Evolutionary conservation across 2,329 filamentous ascomycete genomes (phyloP).

Genomic region (Pezicula rhizophila): DNA sequence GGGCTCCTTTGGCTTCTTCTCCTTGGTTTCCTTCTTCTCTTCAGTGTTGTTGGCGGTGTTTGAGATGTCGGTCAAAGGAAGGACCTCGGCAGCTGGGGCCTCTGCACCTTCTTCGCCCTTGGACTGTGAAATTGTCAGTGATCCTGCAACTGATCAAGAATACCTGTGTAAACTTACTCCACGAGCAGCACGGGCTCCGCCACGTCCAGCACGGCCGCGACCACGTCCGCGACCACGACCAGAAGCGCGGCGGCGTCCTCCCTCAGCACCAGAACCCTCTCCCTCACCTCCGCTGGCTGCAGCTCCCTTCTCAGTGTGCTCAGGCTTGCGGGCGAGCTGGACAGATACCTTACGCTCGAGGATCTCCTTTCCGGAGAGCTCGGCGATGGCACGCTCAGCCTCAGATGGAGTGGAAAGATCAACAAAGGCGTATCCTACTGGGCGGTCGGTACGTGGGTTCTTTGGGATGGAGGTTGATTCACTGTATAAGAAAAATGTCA

Average conservation of each 20-base stretch:
- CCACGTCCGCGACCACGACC: slow-evolving; percentile 63
- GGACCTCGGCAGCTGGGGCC: slow-evolving; percentile 45
- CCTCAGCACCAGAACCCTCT: slow-evolving; percentile 53
- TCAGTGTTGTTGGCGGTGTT: slow-evolving; percentile 49
- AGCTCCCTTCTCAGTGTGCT: slow-evolving; percentile 59
- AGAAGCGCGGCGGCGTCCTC: slow-evolving; percentile 54
- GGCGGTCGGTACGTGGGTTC: slow-evolving; percentile 97
- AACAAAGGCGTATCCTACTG: slow-evolving; percentile 98
- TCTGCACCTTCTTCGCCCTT: slow-evolving; percentile 34
- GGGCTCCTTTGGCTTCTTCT: slow-evolving; percentile 28
- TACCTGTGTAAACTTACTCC: slow-evolving; percentile 46
- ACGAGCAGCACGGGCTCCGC: slow-evolving; percentile 51
- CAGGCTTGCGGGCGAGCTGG: slow-evolving; percentile 95
- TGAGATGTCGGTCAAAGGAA: slow-evolving; percentile 57
- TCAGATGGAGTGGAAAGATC: slow-evolving; percentile 92
- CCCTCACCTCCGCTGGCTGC: slow-evolving; percentile 68
- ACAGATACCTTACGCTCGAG: slow-evolving; percentile 98
- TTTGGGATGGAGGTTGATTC: slow-evolving; percentile 99
- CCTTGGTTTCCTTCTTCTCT: slow-evolving; percentile 36
- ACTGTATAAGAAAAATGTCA: slow-evolving; percentile 45
- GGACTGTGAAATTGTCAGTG: slow-evolving; percentile 18
- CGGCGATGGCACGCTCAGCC: slow-evolving; percentile 89
- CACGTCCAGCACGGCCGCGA: slow-evolving; percentile 61
- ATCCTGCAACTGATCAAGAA: slow-evolving; percentile 6
- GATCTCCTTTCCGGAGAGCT: slow-evolving; percentile 96